Evolutionary conservation across 2,329 filamentous ascomycete genomes (phyloP).

Genomic region (Clonostachys sp.): DNA sequence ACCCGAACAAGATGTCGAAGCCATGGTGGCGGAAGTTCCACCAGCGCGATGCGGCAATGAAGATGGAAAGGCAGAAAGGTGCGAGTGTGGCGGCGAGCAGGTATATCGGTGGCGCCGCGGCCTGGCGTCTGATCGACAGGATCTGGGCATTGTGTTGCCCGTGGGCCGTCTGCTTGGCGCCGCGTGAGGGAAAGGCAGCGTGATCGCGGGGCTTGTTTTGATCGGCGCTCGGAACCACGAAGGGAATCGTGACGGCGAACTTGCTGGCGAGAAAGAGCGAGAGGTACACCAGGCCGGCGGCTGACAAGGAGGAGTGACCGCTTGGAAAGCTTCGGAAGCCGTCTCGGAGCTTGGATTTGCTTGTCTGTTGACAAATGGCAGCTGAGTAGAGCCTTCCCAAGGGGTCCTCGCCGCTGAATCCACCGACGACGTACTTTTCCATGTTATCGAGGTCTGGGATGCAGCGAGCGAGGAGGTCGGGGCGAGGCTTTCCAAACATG

Average conservation of each 20-base stretch:
- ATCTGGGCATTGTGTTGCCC: slow-evolving; percentile 21
- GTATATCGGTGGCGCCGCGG: slow-evolving; percentile 78
- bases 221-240: slow-evolving; percentile 45
- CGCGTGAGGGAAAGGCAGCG: slow-evolving; percentile 73
- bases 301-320: slow-evolving; percentile 59
- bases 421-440: slow-evolving; percentile 57
- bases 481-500: slow-evolving; percentile 64
- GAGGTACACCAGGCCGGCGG: slow-evolving; percentile 78
- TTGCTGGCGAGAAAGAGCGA: slow-evolving; percentile 84
- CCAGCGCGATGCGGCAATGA: slow-evolving; percentile 81
- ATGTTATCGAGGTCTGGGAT: slow-evolving; percentile 66
- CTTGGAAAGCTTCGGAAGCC: slow-evolving; percentile 75
- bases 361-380: slow-evolving; percentile 67
- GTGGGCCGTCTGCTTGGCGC: slow-evolving; percentile 15
- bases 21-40: slow-evolving; percentile 86
- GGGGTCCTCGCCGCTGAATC: slow-evolving; percentile 44
- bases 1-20: slow-evolving; percentile 90
- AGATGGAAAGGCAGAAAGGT: slow-evolving; percentile 71
- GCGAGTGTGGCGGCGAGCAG: slow-evolving; percentile 66
- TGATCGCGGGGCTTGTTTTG: slow-evolving; percentile 39
- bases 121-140: slow-evolving; percentile 54
- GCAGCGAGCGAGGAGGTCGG: slow-evolving; percentile 79
- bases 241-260: slow-evolving; percentile 70
- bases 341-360: slow-evolving; percentile 61
- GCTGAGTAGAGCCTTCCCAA: slow-evolving; percentile 69